phyloP scores from a whole-genome alignment of 345 rosid species.

The Brassica incana region DNA sequence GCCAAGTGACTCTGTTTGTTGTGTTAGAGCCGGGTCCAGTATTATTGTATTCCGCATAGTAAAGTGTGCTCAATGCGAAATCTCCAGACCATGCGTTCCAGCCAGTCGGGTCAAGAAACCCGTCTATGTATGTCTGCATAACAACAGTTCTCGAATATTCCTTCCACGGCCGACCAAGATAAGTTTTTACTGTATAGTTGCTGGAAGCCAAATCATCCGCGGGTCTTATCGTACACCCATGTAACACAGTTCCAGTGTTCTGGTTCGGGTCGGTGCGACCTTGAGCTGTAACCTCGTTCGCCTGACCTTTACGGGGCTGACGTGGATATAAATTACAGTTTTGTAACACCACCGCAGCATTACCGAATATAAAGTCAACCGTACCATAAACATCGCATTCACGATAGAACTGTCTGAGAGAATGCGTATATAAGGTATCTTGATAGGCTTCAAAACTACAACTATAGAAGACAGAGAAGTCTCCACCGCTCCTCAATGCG shows the following conservation, averaged over 20 bases:
- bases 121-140: constrained; percentile 57
- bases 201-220: constrained; percentile 64
- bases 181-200: constrained; percentile 49
- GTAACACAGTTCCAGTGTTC: constrained; percentile 79
- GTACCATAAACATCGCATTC: constrained; percentile 93
- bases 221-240: constrained; percentile 57
- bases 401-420: constrained; percentile 79
- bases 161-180: constrained; percentile 92
- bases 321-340: constrained; percentile 77
- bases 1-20: constrained; percentile 64
- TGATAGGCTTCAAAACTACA: constrained; percentile 91
- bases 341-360: constrained; percentile 81
- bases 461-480: constrained; percentile 68
- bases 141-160: constrained; percentile 75
- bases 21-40: constrained; percentile 73
- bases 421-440: constrained; percentile 79
- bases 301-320: constrained; percentile 68
- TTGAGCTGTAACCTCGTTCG: constrained; percentile 82
- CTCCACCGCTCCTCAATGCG: constrained; percentile 77
- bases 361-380: constrained; percentile 91
- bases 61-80: constrained; percentile 68
- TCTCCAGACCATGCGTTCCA: constrained; percentile 70
- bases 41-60: constrained; percentile 74
- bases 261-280: constrained; percentile 85
- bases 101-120: constrained; percentile 63